Conservation (phyloP, 805 yeast genomes). For the Pichia membranifaciens region DNA sequence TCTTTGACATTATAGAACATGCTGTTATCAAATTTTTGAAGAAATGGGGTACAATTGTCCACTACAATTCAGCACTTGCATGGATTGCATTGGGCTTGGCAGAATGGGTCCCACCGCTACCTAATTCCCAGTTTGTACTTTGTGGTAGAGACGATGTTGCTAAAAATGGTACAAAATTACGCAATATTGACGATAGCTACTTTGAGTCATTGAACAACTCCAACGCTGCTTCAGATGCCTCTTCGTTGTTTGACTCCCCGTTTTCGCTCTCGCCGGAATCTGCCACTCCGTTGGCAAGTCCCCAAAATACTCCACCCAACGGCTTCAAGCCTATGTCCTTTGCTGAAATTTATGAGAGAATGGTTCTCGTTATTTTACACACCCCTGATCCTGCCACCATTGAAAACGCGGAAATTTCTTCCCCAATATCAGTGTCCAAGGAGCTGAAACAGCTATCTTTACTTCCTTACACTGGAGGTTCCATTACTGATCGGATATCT, state of each 20-base stretch:
- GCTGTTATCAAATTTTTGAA: constrained; percentile 58
- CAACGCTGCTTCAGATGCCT: constrained; percentile 13
- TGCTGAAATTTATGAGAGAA: constrained; percentile 66
- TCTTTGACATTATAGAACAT: constrained; percentile 50
- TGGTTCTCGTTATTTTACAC: constrained; percentile 70
- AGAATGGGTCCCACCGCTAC: constrained; percentile 77
- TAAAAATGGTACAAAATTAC: constrained; percentile 32
- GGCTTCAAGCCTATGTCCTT: constrained; percentile 42
- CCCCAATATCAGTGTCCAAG: constrained; percentile 14
- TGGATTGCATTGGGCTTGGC: constrained; percentile 88
- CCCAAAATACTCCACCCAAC: constrained; percentile 14
- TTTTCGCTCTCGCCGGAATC: constrained; percentile 24
- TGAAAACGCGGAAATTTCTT: constrained; percentile 5
- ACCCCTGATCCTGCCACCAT: constrained; percentile 46
- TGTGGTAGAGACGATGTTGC: constrained; percentile 46
- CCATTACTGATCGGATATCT: constrained; percentile 59
- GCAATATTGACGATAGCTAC: constrained; percentile 29
- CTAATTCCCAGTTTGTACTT: constrained; percentile 46
- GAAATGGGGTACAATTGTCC: constrained; percentile 75
- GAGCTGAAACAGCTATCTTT: constrained; percentile 17
- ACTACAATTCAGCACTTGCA: constrained; percentile 74
- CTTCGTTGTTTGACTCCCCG: constrained; percentile 23
- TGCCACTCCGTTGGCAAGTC: constrained; percentile 22
- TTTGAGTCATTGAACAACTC: constrained; percentile 25
- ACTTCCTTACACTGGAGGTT: constrained; percentile 42